A percentile compares a stretch with the other conserved stretches of the same genome.
Evolutionary conservation across 192 early-diverging fungal species (phyloP).

Genomic region (Backusella westeae): DNA sequence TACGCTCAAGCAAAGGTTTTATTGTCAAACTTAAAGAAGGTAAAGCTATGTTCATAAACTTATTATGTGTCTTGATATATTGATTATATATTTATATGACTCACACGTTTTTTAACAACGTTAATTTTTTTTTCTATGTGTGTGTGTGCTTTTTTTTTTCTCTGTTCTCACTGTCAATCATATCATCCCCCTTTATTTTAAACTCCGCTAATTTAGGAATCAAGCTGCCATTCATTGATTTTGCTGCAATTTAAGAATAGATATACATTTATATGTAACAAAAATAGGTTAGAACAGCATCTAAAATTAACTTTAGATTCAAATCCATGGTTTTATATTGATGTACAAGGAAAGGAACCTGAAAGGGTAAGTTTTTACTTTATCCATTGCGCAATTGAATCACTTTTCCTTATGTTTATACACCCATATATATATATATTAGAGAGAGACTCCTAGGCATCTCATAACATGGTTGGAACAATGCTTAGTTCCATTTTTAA

Average conservation of each 20-base stretch:
- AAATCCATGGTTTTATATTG: slow-evolving; percentile 6
- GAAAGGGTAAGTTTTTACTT: slow-evolving; percentile 11
- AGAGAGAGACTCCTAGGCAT: neutral
- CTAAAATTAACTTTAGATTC: slow-evolving; percentile 4
- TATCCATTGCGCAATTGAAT: neutral
- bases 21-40: neutral
- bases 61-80: neutral
- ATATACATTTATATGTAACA: slow-evolving; percentile 26
- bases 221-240: slow-evolving; percentile 1
- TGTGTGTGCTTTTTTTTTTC: neutral
- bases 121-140: neutral
- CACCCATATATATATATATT: neutral
- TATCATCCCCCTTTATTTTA: neutral
- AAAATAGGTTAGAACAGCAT: slow-evolving; percentile 13
- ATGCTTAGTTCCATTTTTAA: slow-evolving; percentile 15
- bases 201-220: neutral
- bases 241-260: slow-evolving; percentile 27
- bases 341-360: slow-evolving; percentile 20
- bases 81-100: neutral
- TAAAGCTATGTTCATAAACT: neutral
- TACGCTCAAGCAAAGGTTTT: neutral
- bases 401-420: neutral
- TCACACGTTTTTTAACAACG: neutral
- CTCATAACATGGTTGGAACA: slow-evolving; percentile 1
- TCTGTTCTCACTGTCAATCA: neutral